A percentile compares a stretch with the other conserved stretches of the same genome.
Conservation (phyloP, 805 yeast species). For the Sugiyamaella smithiae region DNA sequence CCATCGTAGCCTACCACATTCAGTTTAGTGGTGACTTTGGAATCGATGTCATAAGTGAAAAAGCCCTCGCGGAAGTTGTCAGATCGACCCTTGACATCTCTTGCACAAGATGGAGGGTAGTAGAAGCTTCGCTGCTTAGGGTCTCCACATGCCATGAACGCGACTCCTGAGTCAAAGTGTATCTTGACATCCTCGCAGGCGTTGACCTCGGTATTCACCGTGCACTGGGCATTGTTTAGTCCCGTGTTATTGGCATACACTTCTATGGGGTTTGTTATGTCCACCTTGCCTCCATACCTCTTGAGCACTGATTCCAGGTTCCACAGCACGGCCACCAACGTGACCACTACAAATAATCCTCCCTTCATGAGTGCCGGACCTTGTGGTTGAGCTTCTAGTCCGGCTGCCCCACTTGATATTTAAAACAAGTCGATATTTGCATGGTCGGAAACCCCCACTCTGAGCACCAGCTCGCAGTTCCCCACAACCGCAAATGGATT, state of each 20-base stretch:
- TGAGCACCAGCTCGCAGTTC: background rate
- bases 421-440: background rate
- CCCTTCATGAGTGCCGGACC: background rate
- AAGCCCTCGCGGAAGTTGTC: slow-evolving; percentile 3
- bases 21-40: slow-evolving; percentile 1
- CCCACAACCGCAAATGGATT: background rate
- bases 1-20: slow-evolving; percentile 5
- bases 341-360: background rate
- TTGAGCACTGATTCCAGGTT: background rate
- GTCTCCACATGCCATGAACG: slow-evolving; percentile 9
- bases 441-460: slow-evolving; percentile 2
- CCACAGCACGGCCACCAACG: background rate
- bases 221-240: slow-evolving; percentile 5
- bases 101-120: slow-evolving; percentile 8
- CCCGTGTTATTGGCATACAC: slow-evolving; percentile 2
- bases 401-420: background rate
- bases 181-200: slow-evolving; percentile 10
- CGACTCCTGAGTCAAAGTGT: slow-evolving; percentile 7
- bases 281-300: background rate
- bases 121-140: slow-evolving; percentile 6
- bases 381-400: background rate
- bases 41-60: slow-evolving; percentile 5
- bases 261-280: slow-evolving; percentile 3
- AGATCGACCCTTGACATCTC: slow-evolving; percentile 1
- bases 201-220: slow-evolving; percentile 1